Base-by-base conservation (phyloP, 768 basidiomycete species). In the Leccinum longicurvipes region DNA sequence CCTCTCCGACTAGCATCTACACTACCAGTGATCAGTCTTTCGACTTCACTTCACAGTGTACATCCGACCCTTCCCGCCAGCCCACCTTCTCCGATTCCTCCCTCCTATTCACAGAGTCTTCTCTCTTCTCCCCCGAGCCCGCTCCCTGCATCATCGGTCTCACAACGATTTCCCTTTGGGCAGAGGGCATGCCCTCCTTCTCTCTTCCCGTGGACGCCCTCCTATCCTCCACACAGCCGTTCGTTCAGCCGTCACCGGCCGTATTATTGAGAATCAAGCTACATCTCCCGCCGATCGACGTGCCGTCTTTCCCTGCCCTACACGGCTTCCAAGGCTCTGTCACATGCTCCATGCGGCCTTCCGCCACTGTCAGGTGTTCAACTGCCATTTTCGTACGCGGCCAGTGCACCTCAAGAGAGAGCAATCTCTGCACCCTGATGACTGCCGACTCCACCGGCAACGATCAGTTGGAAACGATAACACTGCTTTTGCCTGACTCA, bases 111-210 rank as follows among this genome's bases (percentile, higher is more conserved):
- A 57, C 63, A 28, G 56, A 66, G 1, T 70, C 70, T 44, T 61
- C 68, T 27, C 42, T 70, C 12, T 66, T 70, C 57, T 50, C 69
- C 55, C 53, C 60, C 55, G 56, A 73, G 36, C 54, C 72, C 67
- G 67, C 62, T 65, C 75, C 67, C 68, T 70, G 58, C 57, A 69
- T 67, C 25, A 55, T 63, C 52, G 77, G 73, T 39, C 55, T 78
- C 45, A 70, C 71, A 14, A 47, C 39, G 46, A 67, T 89, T 54
- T 78, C 76, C 39, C 74, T 90, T 17, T 78, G 78, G 65, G 83
- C 87, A 23, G 84, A 87, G 61, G 86, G 87, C 56, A 86, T 89
- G 83, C 72, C 77, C n/a, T 77, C 83, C 17, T 77, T 84, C 53
- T 72, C 76, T 28, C 74, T 88, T 67, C 81, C 84, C 57, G 73